Conservation (phyloP, 1,139 yeast species). For the Nakaseomyces sp. region DNA sequence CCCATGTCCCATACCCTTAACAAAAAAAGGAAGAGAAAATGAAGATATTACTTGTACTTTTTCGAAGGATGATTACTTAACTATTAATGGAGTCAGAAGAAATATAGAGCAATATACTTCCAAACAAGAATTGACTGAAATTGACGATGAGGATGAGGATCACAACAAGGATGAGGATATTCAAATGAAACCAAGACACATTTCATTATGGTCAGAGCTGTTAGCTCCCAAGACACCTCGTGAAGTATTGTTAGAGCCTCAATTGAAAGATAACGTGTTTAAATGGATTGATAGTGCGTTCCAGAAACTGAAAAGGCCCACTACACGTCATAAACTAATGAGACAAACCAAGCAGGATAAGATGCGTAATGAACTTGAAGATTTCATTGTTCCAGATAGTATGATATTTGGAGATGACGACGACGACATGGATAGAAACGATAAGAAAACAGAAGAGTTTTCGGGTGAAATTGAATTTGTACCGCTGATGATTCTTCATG, state of each 20-base stretch:
- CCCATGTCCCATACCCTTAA: not conserved
- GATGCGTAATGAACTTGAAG: slow-evolving; percentile 32
- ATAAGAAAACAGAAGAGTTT: slow-evolving; percentile 24
- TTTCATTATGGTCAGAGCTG: slow-evolving; percentile 36
- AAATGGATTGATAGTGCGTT: slow-evolving; percentile 48
- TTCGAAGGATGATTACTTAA: not conserved
- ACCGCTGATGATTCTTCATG: slow-evolving; percentile 61
- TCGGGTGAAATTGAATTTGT: slow-evolving; percentile 34
- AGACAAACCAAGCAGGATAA: slow-evolving; percentile 14
- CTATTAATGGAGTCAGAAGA: not conserved
- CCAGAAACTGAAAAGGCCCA: slow-evolving; percentile 33
- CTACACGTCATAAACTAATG: slow-evolving; percentile 32
- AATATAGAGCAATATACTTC: not conserved
- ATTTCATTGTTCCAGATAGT: slow-evolving; percentile 36
- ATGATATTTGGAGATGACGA: slow-evolving; percentile 25
- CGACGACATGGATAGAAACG: slow-evolving; percentile 19
- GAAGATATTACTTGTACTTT: not conserved
- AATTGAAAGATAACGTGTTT: slow-evolving; percentile 28
- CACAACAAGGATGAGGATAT: not conserved
- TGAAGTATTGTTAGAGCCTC: slow-evolving; percentile 34
- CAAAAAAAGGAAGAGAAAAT: not conserved
- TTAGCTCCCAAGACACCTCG: slow-evolving; percentile 37
- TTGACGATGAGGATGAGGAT: not conserved
- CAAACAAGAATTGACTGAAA: not conserved
- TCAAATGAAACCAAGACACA: not conserved